Percentiles rank a stretch among this genome's conserved stretches.
phyloP scores from a whole-genome alignment of 2,329 filamentous ascomycete genomes.

The Fusarium nodosum region DNA sequence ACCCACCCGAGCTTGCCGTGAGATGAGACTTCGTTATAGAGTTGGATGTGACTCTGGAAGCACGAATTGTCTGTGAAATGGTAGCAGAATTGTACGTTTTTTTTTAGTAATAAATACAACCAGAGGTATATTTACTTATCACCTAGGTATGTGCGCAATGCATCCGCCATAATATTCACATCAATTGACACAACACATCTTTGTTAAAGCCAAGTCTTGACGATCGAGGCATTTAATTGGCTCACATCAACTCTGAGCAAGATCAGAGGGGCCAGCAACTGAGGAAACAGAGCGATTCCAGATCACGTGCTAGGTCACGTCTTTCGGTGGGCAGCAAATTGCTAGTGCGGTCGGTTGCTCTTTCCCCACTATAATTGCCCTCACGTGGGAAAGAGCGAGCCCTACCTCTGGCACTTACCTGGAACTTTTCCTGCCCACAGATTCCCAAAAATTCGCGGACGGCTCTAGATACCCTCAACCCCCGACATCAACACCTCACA shows the following conservation, averaged over 20 bases:
- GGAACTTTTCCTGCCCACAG: conserved; percentile 61
- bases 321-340: conserved; percentile 27
- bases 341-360: conserved; percentile 37
- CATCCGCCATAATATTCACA: background rate
- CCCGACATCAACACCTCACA: conserved; percentile 62
- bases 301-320: conserved; percentile 46
- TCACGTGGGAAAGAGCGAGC: conserved; percentile 57
- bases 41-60: background rate
- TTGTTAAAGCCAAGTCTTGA: background rate
- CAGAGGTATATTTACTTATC: background rate
- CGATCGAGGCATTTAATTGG: conserved; percentile 22
- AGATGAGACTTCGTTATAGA: background rate
- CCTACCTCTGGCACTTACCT: conserved; percentile 49
- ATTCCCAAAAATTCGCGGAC: conserved; percentile 53
- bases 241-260: background rate
- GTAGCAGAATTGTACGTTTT: background rate
- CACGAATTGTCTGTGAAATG: background rate
- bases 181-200: conserved; percentile 1
- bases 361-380: conserved; percentile 34
- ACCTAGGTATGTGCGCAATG: background rate
- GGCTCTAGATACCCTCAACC: conserved; percentile 59
- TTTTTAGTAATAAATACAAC: no score
- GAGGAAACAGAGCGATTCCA: background rate
- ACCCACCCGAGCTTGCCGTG: conserved; percentile 47
- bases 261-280: background rate